phyloP scores from a whole-genome alignment of 2,329 filamentous ascomycete genomes.

The Acrocalymma vagum region DNA sequence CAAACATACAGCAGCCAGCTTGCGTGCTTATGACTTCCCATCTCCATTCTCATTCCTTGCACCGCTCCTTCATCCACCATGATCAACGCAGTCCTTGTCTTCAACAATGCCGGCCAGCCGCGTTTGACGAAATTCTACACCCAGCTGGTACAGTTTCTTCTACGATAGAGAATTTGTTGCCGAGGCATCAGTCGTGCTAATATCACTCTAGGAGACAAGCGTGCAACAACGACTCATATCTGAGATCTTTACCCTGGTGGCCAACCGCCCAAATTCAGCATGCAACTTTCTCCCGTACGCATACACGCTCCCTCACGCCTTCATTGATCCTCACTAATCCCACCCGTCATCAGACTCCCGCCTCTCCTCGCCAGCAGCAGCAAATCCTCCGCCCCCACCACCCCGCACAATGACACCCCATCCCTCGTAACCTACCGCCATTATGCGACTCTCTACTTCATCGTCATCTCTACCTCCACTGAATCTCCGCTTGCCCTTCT shows the following conservation, averaged over 20 bases:
- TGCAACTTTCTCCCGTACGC: conserved; percentile 91
- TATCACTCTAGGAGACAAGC: conserved; percentile 78
- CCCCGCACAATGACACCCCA: conserved; percentile 85
- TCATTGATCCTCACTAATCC: conserved; percentile 44
- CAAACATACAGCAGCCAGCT: conserved; percentile 4
- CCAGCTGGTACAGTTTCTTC: conserved; percentile 73
- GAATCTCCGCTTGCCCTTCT: conserved; percentile 95
- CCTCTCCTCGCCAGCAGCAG: conserved; percentile 66
- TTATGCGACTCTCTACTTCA: conserved; percentile 98
- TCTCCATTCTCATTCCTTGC: conserved; percentile 6
- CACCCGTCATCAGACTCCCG: conserved; percentile 68
- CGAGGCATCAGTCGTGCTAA: conserved; percentile 9
- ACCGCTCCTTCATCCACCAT: conserved; percentile 59
- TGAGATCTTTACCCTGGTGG: conserved; percentile 96
- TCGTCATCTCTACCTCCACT: conserved; percentile 94
- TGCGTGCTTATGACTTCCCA: not conserved
- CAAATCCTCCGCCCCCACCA: conserved; percentile 53
- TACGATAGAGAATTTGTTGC: too few relatives aligned
- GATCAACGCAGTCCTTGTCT: conserved; percentile 99
- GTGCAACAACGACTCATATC: conserved; percentile 96
- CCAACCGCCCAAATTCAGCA: conserved; percentile 87
- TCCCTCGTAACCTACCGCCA: conserved; percentile 97
- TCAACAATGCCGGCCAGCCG: conserved; percentile 97
- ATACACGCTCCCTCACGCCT: conserved; percentile 22
- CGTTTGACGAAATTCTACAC: conserved; percentile 99